phyloP scores from a whole-genome alignment of 1,139 yeast genomes.

The Magnusiomyces tetraspermus region DNA sequence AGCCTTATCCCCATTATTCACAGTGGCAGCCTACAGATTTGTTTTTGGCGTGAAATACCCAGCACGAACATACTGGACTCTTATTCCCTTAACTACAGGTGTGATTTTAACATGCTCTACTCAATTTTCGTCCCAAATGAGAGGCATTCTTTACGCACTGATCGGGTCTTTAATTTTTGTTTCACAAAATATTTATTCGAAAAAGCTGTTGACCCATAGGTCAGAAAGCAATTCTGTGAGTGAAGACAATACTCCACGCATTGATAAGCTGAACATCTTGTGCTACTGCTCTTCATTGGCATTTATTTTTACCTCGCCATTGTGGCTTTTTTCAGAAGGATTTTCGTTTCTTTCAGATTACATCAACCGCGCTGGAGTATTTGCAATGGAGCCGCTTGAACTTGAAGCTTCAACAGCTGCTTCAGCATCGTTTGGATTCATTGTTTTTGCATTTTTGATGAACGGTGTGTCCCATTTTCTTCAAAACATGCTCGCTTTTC shows the following conservation, averaged over 20 bases:
- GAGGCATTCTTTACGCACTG: conserved; percentile 68
- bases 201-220: conserved; percentile 53
- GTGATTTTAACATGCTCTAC: conserved; percentile 71
- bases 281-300: conserved; percentile 81
- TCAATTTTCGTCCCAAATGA: conserved; percentile 38
- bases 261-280: conserved; percentile 75
- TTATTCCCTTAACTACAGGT: conserved; percentile 68
- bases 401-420: neutral
- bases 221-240: conserved; percentile 11
- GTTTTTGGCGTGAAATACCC: conserved; percentile 50
- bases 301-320: conserved; percentile 64
- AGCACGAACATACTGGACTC: conserved; percentile 60
- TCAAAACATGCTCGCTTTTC: conserved; percentile 83
- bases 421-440: conserved; percentile 7
- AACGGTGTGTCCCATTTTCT: conserved; percentile 75
- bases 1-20: conserved; percentile 78
- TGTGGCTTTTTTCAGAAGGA: conserved; percentile 64
- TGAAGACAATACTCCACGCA: conserved; percentile 28
- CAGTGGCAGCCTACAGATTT: conserved; percentile 69
- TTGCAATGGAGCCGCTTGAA: neutral
- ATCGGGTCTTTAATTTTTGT: conserved; percentile 81
- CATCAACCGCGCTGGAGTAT: neutral
- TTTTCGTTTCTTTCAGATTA: conserved; percentile 19
- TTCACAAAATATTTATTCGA: conserved; percentile 84
- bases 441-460: conserved; percentile 23